Evolutionary conservation across 169 alveolate species (phyloP), one percentile per base, ranked within the genome.

Genomic region (Plasmodium coatneyi): DNA sequence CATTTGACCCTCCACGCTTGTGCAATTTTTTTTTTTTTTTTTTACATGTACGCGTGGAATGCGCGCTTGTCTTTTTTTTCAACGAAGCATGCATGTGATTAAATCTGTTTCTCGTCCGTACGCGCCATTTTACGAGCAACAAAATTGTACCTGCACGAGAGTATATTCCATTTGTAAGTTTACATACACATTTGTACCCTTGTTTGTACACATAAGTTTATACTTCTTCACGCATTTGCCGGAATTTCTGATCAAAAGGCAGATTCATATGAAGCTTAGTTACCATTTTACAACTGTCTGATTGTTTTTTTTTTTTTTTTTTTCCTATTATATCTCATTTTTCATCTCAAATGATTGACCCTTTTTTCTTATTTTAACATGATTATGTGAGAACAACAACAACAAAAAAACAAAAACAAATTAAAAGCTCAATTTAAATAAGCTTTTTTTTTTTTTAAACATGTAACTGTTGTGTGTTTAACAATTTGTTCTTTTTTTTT

Each of bases 271-370:
- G 76, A 19, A 66, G 36, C 36, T 66, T 66, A 66, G 41, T n/a
- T 66, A 66, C 12, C 76, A 66, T 66, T 66, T 66, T 66, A 66
- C 76, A 66, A 66, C 36, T 66, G 76, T 66, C 36, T 66, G 76
- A 66, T 66, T 60, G 2, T 66, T 19, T 19, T 60, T 60, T 2
- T 60, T 60, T 60, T 60, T 19, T 60, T 66, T 66, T 66, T 66
- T 66, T 19, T 28, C 41, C 39, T 66, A 5, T 19, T 66, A 66
- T 10, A 19, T 66, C 76, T 66, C 36, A 66, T 28, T 19, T 66
- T 66, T 66, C 76, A 66, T 66, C 76, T 4, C 36, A 19, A 66
- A 25, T 22, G 36, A 9, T 66, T 66, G 76, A 66, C 30, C 76
- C 76, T 66, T 66, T 66, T 66, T 66, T 66, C 36, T 66, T 22